These are phyloP conservation scores for Dioscorea cayenensis DNA, from an alignment of 116 monocot species.

Conservation along the genomic window DNA sequence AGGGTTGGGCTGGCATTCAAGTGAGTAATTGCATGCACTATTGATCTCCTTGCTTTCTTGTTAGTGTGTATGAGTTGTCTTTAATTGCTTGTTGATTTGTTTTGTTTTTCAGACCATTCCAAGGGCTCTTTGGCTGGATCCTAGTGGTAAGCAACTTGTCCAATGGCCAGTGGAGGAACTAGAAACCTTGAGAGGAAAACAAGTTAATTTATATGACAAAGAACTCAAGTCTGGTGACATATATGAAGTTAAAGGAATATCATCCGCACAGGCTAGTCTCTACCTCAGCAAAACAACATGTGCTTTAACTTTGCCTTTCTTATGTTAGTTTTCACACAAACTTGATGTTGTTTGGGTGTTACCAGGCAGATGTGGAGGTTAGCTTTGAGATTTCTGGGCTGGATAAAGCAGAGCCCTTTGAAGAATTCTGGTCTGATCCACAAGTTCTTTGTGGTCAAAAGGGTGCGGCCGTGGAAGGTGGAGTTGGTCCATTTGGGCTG, in stretches of 20 bases:
- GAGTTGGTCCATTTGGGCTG: constrained; percentile 74
- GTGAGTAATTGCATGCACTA: constrained; percentile 11
- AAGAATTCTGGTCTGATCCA: constrained; percentile 54
- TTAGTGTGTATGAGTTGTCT: background rate
- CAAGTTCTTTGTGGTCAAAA: constrained; percentile 43
- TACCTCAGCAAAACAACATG: background rate
- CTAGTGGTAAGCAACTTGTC: constrained; percentile 39
- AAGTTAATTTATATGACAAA: constrained; percentile 11
- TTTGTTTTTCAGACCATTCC: constrained; percentile 50
- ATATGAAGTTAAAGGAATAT: constrained; percentile 39
- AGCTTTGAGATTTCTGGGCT: constrained; percentile 36
- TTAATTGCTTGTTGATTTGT: background rate
- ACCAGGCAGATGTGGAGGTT: constrained; percentile 68
- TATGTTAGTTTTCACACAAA: background rate
- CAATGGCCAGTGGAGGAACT: constrained; percentile 88
- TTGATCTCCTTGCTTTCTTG: background rate
- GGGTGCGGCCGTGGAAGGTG: constrained; percentile 30
- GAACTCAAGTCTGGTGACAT: constrained; percentile 19
- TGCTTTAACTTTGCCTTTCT: background rate
- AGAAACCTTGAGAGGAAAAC: constrained; percentile 42
- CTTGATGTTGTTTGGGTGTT: background rate
- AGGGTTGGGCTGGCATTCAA: constrained; percentile 82
- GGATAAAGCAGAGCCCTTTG: constrained; percentile 41
- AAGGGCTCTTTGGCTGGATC: constrained; percentile 45
- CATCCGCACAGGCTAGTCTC: constrained; percentile 29